Base-by-base conservation (phyloP, 169 alveolate genomes). In the Amoebophrya sp. region DNA sequence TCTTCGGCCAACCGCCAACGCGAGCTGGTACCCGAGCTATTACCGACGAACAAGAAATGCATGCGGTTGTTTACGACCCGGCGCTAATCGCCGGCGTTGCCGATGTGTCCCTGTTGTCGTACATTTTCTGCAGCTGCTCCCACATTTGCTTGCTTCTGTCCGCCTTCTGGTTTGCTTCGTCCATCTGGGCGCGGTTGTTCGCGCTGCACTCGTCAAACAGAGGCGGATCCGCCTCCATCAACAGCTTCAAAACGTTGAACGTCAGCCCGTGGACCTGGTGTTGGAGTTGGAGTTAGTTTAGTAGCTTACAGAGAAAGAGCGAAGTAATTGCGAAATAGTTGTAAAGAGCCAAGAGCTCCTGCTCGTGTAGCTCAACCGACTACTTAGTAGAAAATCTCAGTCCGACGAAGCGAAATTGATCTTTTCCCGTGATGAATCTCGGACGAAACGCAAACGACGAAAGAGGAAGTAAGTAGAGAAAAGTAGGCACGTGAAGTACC, bases 191-290 rank as follows among this genome's bases (percentile, higher is more conserved):
- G 7, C 93, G 92, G 70, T 90, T 92, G 67, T 92, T 91, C 88
- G 93, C 92, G 41, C 92, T 89, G 90, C 95, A 94, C 42, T 94
- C 94, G 88, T 94, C 95, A 40, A 94, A 94, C 34, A 94, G 92
- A 41, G 94, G 94, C 0, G 95, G 93, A 88, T 94, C 95, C 0
- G 95, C 95, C 69, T 94, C 94, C 91, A 93, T 93, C 87, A 94
- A 92, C 91, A 94, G 91, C 67, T 94, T 94, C 31, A 93, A 88
- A 40, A 94, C 95, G 48, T 94, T 94, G 94, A 92, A 94, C 41
- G 95, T 92, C 69, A 94, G 92, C 5, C 94, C 92, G 89, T 94
- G 95, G 39, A 94, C 95, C 20, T 92, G 89, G 78, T 69, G 87
- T 90, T 91, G 88, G 23, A 45, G 88, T 38, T n/a, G 0, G 39